Conservation (phyloP, 805 yeast genomes). For the Teunomyces tritomae region DNA sequence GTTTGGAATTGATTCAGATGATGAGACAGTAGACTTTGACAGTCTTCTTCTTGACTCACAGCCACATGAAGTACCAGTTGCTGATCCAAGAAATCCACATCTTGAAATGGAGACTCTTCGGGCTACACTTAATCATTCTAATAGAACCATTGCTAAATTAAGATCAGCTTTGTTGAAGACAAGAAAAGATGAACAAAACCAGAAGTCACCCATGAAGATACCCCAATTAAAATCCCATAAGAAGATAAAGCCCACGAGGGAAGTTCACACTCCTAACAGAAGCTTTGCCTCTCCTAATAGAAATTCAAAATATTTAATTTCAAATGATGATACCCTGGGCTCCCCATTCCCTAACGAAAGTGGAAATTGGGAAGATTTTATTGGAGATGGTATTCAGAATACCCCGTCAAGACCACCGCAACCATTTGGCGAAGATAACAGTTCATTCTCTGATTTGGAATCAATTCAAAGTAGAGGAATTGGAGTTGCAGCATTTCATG, state of each 20-base stretch:
- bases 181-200: constrained; percentile 35
- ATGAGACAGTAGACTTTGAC: constrained; percentile 30
- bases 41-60: constrained; percentile 28
- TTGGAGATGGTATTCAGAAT: constrained; percentile 23
- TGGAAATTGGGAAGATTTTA: constrained; percentile 40
- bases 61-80: constrained; percentile 20
- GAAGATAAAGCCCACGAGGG: constrained; percentile 14
- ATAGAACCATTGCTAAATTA: constrained; percentile 58
- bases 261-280: constrained; percentile 17
- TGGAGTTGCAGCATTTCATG: constrained; percentile 12
- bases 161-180: constrained; percentile 49
- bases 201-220: constrained; percentile 13
- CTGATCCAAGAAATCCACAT: constrained; percentile 41
- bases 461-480: constrained; percentile 10
- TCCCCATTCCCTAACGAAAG: constrained; percentile 16
- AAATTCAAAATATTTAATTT: constrained; percentile 29
- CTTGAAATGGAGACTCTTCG: constrained; percentile 66
- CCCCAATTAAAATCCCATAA: constrained; percentile 9
- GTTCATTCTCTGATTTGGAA: constrained; percentile 11
- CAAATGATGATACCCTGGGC: constrained; percentile 24
- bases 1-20: constrained; percentile 34
- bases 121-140: constrained; percentile 63
- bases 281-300: constrained; percentile 36
- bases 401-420: constrained; percentile 23
- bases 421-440: constrained; percentile 11